phyloP scores from a whole-genome alignment of 345 rosid species.

The Heritiera littoralis region DNA sequence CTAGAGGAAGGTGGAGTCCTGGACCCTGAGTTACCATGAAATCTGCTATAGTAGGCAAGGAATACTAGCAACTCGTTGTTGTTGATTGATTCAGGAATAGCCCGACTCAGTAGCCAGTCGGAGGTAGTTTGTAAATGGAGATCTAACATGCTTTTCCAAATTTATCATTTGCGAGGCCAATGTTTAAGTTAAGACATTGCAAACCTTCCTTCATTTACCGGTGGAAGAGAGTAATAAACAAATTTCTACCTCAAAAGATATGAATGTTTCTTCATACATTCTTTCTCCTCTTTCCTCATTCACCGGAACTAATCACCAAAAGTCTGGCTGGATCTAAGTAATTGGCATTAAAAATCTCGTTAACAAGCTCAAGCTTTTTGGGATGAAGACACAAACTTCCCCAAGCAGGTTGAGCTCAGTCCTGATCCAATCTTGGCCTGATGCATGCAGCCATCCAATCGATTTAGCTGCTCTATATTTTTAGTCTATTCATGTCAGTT shows the following conservation, averaged over 20 bases:
- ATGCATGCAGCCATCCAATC: neutral
- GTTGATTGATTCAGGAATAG: conserved; percentile 8
- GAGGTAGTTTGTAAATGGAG: neutral
- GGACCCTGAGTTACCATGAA: neutral
- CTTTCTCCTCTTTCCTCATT: no score
- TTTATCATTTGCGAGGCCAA: neutral
- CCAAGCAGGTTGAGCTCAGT: neutral
- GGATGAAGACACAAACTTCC: no score
- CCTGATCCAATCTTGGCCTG: neutral
- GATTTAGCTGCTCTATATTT: neutral
- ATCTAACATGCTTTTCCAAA: neutral
- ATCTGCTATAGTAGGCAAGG: neutral
- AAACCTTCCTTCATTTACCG: no score
- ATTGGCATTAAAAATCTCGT: no score
- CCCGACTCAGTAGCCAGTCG: neutral
- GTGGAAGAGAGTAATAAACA: no score
- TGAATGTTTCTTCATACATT: no score
- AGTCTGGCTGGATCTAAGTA: no score
- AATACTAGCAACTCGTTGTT: neutral
- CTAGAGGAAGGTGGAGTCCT: neutral
- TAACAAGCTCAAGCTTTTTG: no score
- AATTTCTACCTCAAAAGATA: no score
- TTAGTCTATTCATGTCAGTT: neutral
- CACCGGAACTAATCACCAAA: no score
- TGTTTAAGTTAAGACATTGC: no score